Evolutionary conservation across 768 basidiomycete species (phyloP), one percentile per base, ranked within the genome.

Genomic region (Amanita subjunquillea): DNA sequence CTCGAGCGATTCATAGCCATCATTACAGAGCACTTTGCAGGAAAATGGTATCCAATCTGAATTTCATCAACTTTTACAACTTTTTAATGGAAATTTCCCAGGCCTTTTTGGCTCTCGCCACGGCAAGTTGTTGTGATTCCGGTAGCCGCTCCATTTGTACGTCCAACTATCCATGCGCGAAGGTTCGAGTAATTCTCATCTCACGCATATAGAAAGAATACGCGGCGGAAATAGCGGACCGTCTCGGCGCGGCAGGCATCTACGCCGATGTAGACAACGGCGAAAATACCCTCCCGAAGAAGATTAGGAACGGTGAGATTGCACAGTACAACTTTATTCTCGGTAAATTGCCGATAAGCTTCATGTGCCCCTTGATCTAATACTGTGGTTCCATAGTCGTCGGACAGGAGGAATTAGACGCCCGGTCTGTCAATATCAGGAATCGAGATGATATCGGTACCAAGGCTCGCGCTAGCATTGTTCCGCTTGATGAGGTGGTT

Each of bases 31-130:
- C 93, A 97, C 63, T 94, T 91, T 62, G 95, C 85, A 41, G 96
- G 96, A 9, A 98, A 97, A 72, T 99, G 96, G 95, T 90, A 59
- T 34, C 80, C 71, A 32, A 12, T 54, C 3, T 9, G 52, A n/a
- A 15, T 38, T 23, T 17, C 17, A 27, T 25, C 13, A 5, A 34
- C 23, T 27, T 37, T 53, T 17, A 10, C 15, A 17, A 38, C 22
- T 45, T 15, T 38, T 34, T 13, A 34, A 12, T 49, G 25, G 50
- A 48, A 49, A 32, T 32, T 55, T 37, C 43, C 39, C 55, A 91
- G 91, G 91, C 96, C 96, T 2, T 96, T 98, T 77, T 99, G 96
- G 96, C 62, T 98, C 47, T 93, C 90, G 0, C 96, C 96, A n/a
- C 80, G 96, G 34, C 96, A 98, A 69, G 84, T 95, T 27, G 71